Percentiles rank a stretch among this genome's conserved stretches.
Conservation (phyloP, 441 rosid genomes). For the Biscutella laevigata region DNA sequence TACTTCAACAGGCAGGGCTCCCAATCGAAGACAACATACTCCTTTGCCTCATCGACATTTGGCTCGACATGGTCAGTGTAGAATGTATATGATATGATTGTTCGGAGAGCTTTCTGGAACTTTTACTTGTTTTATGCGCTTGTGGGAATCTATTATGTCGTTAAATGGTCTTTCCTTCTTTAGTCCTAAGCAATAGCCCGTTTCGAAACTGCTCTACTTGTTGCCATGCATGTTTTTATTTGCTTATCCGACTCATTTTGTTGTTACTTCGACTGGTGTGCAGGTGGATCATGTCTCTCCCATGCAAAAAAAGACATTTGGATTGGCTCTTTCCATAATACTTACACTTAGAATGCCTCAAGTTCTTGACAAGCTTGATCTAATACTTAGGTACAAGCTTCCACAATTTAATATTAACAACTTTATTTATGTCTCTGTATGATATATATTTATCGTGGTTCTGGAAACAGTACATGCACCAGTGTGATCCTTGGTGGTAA, state of each 20-base stretch:
- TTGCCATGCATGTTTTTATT: slow-evolving; percentile 1
- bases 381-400: slow-evolving; percentile 60
- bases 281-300: slow-evolving; percentile 81
- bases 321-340: slow-evolving; percentile 78
- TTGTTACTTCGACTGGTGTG: slow-evolving; percentile 13
- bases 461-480: slow-evolving; percentile 54
- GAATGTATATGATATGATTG: slow-evolving; percentile 7
- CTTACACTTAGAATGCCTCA: slow-evolving; percentile 86
- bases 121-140: background rate
- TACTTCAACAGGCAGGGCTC: slow-evolving; percentile 71
- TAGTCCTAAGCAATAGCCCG: background rate
- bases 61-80: slow-evolving; percentile 88
- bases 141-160: background rate
- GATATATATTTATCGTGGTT: slow-evolving; percentile 8
- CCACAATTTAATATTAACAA: slow-evolving; percentile 5
- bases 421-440: background rate
- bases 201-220: background rate
- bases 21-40: slow-evolving; percentile 63
- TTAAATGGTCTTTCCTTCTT: background rate
- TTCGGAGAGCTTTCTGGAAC: background rate
- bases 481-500: slow-evolving; percentile 73
- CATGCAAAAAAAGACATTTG: slow-evolving; percentile 66
- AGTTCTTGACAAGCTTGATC: slow-evolving; percentile 90
- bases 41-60: slow-evolving; percentile 79
- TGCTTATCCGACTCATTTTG: background rate